Conservation (phyloP, 139 green algal genomes). For the Eudorina sp. region DNA sequence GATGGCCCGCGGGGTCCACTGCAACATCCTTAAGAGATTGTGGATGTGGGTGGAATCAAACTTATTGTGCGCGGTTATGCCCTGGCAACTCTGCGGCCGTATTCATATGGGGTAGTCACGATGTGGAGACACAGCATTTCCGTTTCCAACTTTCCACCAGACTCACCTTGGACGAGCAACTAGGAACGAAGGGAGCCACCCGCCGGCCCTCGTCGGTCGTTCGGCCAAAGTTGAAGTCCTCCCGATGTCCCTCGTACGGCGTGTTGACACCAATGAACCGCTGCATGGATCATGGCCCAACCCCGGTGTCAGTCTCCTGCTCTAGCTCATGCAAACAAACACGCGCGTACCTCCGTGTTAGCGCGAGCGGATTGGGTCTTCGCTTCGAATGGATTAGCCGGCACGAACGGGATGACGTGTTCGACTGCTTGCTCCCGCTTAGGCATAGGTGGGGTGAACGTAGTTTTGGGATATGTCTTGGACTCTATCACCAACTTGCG, state of each 20-base stretch:
- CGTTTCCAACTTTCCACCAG: too few relatives aligned
- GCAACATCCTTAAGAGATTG: too few relatives aligned
- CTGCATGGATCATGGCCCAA: too few relatives aligned
- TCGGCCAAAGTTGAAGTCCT: slow-evolving; percentile 27
- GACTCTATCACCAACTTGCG: slow-evolving; percentile 1
- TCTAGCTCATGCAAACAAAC: too few relatives aligned
- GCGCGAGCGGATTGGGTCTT: slow-evolving; percentile 3
- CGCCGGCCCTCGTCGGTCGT: slow-evolving; percentile 21
- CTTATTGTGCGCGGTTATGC: too few relatives aligned
- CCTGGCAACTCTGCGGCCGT: too few relatives aligned
- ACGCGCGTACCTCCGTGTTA: slow-evolving; percentile 31
- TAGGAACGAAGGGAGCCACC: slow-evolving; percentile 19
- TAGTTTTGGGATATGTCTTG: slow-evolving; percentile 46
- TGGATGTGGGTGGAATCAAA: too few relatives aligned
- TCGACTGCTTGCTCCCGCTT: slow-evolving; percentile 22
- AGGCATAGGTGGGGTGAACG: slow-evolving; percentile 1
- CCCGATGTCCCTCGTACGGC: slow-evolving; percentile 16
- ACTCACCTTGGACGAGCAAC: slow-evolving; percentile 30
- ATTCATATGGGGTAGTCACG: too few relatives aligned
- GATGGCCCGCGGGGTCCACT: too few relatives aligned
- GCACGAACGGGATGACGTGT: neutral
- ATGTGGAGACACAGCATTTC: neutral
- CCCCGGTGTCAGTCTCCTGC: too few relatives aligned
- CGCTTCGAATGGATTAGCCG: slow-evolving; percentile 8
- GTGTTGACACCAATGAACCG: slow-evolving; percentile 35